Conservation (phyloP, 768 basidiomycete species). For the Tephrocybe sp. region DNA sequence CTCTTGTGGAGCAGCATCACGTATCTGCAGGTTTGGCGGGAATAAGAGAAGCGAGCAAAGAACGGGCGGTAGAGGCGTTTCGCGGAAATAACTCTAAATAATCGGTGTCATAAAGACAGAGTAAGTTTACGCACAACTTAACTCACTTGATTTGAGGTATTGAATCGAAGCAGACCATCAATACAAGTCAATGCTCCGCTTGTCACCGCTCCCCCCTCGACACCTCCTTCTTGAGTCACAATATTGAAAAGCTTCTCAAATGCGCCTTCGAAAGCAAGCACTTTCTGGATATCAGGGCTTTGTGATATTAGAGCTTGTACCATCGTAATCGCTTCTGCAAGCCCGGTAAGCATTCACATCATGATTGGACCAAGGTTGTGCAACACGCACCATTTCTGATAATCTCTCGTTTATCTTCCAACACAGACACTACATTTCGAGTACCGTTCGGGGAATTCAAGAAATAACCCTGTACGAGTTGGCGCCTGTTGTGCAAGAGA, state of each 20-base stretch:
- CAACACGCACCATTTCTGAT: conserved; percentile 84
- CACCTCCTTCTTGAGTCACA: conserved; percentile 83
- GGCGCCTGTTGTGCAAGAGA: conserved; percentile 80
- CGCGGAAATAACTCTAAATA: conserved; percentile 90
- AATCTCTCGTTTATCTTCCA: conserved; percentile 88
- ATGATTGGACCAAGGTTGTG: no score
- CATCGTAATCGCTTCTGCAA: conserved; percentile 76
- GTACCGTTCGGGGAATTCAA: conserved; percentile 81
- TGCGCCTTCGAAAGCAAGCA: conserved; percentile 93
- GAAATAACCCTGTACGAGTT: conserved; percentile 87
- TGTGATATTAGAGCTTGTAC: conserved; percentile 80
- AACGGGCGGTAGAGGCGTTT: conserved; percentile 71
- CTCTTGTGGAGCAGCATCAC: conserved; percentile 71
- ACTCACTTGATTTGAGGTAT: conserved; percentile 91
- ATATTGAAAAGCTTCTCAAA: conserved; percentile 95
- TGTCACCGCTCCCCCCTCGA: conserved; percentile 86
- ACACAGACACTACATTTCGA: conserved; percentile 65
- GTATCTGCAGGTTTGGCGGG: conserved; percentile 59
- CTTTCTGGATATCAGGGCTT: conserved; percentile 93
- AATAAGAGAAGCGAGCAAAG: conserved; percentile 71
- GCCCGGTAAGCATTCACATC: neutral
- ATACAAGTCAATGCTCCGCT: conserved; percentile 86
- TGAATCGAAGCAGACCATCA: conserved; percentile 86
- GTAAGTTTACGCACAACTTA: no score
- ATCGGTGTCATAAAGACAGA: no score